Conservation (phyloP, 139 green algal genomes). For the Closterium sp. region DNA sequence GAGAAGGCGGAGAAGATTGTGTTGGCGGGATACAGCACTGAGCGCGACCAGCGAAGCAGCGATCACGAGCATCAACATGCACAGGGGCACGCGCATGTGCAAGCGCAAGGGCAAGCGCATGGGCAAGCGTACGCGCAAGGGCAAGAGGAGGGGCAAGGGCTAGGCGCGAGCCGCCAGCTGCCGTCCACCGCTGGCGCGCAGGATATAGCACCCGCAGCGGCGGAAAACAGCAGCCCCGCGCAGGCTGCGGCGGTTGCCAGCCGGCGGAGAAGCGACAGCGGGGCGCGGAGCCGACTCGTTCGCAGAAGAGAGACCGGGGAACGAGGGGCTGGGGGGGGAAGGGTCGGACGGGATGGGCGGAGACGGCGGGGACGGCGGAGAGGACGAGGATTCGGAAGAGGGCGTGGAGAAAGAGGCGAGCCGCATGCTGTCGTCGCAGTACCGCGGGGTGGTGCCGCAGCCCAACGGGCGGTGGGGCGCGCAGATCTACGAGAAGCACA, state of each 20-base stretch:
- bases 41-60: neutral
- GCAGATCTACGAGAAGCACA: conserved; percentile 51
- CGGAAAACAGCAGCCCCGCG: neutral
- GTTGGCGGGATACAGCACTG: neutral
- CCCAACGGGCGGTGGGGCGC: conserved; percentile 46
- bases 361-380: neutral
- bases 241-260: neutral
- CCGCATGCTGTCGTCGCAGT: conserved; percentile 27
- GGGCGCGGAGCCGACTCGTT: neutral
- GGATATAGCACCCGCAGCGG: neutral
- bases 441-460: conserved; percentile 42
- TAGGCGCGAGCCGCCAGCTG: neutral
- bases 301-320: neutral
- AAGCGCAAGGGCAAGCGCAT: neutral
- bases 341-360: too few species aligned
- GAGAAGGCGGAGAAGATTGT: neutral
- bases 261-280: neutral
- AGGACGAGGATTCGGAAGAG: neutral
- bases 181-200: neutral
- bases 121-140: neutral
- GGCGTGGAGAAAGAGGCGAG: neutral
- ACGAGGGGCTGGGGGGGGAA: neutral
- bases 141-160: neutral
- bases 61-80: neutral
- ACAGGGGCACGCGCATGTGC: neutral